Evolutionary conservation across 2,329 filamentous ascomycete species (phyloP).

Genomic region (Aspergillus sp.): DNA sequence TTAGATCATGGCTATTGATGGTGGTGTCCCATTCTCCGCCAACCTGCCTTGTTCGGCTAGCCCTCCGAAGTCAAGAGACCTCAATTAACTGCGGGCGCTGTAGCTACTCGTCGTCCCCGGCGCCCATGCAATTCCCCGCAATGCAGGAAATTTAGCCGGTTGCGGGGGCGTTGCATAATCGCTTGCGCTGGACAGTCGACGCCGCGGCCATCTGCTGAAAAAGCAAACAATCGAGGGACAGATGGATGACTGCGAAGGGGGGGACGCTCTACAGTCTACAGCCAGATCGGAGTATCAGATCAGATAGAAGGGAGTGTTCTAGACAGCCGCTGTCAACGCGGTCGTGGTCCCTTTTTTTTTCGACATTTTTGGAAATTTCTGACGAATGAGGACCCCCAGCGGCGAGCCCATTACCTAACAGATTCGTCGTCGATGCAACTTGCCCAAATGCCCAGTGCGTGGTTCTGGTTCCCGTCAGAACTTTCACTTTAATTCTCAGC

Average conservation of each 20-base stretch:
- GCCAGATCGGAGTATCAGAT: background rate
- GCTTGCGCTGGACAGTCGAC: slow-evolving; percentile 3
- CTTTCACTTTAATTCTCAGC: background rate
- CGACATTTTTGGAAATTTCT: slow-evolving; percentile 1
- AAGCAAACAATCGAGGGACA: background rate
- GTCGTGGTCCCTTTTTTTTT: slow-evolving; percentile 6
- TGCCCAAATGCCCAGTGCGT: background rate
- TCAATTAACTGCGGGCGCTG: background rate
- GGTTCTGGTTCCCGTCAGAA: background rate
- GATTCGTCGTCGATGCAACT: slow-evolving; percentile 19
- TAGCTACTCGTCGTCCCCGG: background rate
- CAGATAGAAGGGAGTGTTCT: slow-evolving; percentile 14
- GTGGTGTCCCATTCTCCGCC: slow-evolving; percentile 10
- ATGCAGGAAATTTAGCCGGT: slow-evolving; percentile 22
- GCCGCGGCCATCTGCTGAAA: slow-evolving; percentile 1
- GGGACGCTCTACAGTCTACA: background rate
- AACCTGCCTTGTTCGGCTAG: slow-evolving; percentile 16
- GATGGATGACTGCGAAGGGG: background rate
- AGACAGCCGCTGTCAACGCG: slow-evolving; percentile 18
- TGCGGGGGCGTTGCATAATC: slow-evolving; percentile 27
- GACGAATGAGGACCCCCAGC: slow-evolving; percentile 26
- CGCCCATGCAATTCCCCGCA: slow-evolving; percentile 26
- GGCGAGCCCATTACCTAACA: slow-evolving; percentile 35
- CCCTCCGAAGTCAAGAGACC: background rate
- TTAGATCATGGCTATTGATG: background rate